These are phyloP conservation scores for Chalciporus sp. DNA, from an alignment of 1,284 basidiomycete species.

Conservation along the genomic window DNA sequence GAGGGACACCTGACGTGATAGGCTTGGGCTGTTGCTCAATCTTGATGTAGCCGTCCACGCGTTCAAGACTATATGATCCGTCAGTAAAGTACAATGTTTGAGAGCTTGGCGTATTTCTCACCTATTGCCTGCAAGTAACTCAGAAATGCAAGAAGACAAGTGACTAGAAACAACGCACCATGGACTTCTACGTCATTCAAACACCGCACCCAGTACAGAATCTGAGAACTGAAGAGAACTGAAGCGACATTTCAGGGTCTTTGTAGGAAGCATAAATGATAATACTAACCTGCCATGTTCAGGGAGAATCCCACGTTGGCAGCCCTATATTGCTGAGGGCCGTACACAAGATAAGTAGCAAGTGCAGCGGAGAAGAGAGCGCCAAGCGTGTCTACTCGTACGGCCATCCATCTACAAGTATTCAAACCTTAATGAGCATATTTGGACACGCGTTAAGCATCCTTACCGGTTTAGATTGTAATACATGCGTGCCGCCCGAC, in stretches of 20 bases:
- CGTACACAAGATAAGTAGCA: constrained; percentile 49
- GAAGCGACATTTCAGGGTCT: neutral
- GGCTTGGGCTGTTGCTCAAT: constrained; percentile 73
- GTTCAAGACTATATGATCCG: constrained; percentile 57
- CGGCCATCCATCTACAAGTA: constrained; percentile 52
- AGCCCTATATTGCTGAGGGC: constrained; percentile 34
- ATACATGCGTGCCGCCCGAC: constrained; percentile 47
- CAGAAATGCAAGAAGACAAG: too few relatives aligned
- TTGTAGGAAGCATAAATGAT: neutral
- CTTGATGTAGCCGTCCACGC: constrained; percentile 72
- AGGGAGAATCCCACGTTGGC: constrained; percentile 36
- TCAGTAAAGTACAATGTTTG: neutral
- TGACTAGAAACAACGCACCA: constrained; percentile 35
- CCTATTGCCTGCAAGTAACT: neutral
- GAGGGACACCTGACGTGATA: constrained; percentile 56
- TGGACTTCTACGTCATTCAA: constrained; percentile 64
- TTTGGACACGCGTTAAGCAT: too few relatives aligned
- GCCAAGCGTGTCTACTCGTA: constrained; percentile 55
- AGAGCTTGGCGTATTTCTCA: neutral
- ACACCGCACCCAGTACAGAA: constrained; percentile 54
- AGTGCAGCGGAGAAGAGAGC: constrained; percentile 53
- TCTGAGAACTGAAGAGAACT: constrained; percentile 58
- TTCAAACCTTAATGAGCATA: neutral
- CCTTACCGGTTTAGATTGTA: constrained; percentile 55
- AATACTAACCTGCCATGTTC: constrained; percentile 45